Base-by-base conservation (phyloP, 768 basidiomycete species). In the Paxillus rubicundulus region DNA sequence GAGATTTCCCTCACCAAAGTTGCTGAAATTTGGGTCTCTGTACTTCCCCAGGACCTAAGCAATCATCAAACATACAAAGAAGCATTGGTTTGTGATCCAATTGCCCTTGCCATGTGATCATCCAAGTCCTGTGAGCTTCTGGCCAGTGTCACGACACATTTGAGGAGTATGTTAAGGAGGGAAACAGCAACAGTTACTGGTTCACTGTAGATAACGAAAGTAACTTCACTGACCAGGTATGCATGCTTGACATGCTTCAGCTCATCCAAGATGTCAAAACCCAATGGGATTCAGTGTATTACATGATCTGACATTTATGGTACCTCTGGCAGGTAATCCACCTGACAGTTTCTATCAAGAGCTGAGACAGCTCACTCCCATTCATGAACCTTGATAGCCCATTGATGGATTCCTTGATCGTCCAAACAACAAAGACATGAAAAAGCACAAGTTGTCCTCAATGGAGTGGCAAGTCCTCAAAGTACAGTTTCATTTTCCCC, bases 261-360 rank as follows among this genome's bases (percentile, higher is more conserved):
- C 43, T 52, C 2, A 36, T 52, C 32, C 63, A 68, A 2, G 70
- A 78, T 53, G 69, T 78, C 2, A 24, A 53, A 1, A 77, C 73
- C 0, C 55, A 62, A 0, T 75, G 72, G 74, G 72, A 74, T 41
- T 72, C 67, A 7, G 74, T 68, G 0, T 71, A 57, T 36, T 64
- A 74, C 45, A 74, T 77, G 72, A 52, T 75, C 1, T 16, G 54
- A 7, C 5, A 10, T 16, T 27, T 39, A 17, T 10, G 43, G 10
- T 20, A n/a, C 17, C 32, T 39, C 12, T 30, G 5, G 2, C 34
- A 34, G 30, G 50, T 45, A n/a, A 52, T 13, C 28, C 13, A 37
- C 37, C 8, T 9, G 9, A 9, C 37, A n/a, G n/a, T n/a, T n/a
- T n/a, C n/a, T n/a, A 16, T 36, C 16, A 3, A 5, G 34, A 36